Base-by-base conservation (phyloP, 495 filamentous ascomycete genomes). In the Annulohypoxylon maeteangense region DNA sequence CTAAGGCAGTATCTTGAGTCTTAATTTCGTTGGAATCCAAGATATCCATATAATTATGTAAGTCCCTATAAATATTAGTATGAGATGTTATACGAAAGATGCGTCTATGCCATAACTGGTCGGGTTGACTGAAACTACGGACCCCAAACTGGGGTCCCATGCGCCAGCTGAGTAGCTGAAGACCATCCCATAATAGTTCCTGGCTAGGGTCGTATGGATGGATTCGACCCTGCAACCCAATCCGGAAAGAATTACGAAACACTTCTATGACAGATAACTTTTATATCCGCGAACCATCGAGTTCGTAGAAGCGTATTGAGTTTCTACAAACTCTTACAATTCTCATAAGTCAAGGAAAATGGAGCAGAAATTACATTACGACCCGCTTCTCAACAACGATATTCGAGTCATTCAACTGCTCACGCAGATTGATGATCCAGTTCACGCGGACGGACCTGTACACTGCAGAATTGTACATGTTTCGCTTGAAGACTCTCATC, bases 351-450 rank as follows among this genome's bases (percentile, higher is more conserved):
- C 22, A 25, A 25, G 22, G 27, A 45, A 62, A 58, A 67, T 67
- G 64, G n/a, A 53, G n/a, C 55, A 61, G 29, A 62, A 68, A 68
- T 55, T 62, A 54, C 65, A 29, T 42, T 68, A 68, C n/a, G 36
- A 16, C 5, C 56, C 65, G 34, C 25, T 68, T 16, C 32, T 56
- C n/a, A 45, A 54, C 42, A n/a, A 47, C 10, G 65, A 68, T 16
- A 68, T 68, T 38, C 65, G 65, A 55, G 65, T 62, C 18, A 62
- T 68, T 45, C 45, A 45, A 34, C 47, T 68, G 1, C 65, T 68
- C 10, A 68, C 65, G 16, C 65, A 40, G 36, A 48, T 45, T 22
- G 65, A 68, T 40, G 27, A 68, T 14, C 57, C 65, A 25, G 36
- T 50, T 62, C 65, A 68, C 12, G 57, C 47, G 14, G 7, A 18